phyloP scores from a whole-genome alignment of 768 basidiomycete species.

The Boletus coccyginus region DNA sequence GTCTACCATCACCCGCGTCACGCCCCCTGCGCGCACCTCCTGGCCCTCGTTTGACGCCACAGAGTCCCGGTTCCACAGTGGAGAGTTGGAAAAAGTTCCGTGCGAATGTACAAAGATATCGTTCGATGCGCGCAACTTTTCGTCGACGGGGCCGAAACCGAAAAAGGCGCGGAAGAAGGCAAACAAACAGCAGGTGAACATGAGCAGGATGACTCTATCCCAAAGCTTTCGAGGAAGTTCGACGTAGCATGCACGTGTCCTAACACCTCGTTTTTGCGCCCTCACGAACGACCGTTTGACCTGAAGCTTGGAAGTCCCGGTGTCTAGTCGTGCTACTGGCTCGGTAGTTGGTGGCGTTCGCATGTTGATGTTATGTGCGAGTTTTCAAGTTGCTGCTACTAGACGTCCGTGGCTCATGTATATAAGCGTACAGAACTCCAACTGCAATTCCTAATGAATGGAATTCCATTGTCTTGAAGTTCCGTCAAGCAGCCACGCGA shows the following conservation, averaged over 20 bases:
- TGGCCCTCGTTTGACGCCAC: not conserved
- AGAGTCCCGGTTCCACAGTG: not conserved
- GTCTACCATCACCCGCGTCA: conserved; percentile 10
- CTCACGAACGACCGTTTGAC: not conserved
- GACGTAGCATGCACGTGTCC: not conserved
- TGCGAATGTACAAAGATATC: not conserved
- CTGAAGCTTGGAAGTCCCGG: not conserved
- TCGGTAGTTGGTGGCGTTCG: not conserved
- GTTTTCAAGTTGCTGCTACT: not conserved
- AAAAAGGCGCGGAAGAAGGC: conserved; percentile 26
- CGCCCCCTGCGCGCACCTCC: not conserved
- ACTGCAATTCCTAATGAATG: not conserved
- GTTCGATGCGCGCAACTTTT: not conserved
- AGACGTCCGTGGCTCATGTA: not conserved
- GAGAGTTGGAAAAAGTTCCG: not conserved
- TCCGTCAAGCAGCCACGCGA: not conserved
- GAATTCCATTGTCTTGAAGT: conserved; percentile 1
- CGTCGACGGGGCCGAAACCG: conserved; percentile 16
- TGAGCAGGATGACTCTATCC: conserved; percentile 22
- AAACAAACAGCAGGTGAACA: conserved; percentile 25
- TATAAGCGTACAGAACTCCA: not conserved
- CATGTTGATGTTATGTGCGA: conserved; percentile 14
- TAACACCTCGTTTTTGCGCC: not conserved
- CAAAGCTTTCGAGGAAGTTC: conserved; percentile 12
- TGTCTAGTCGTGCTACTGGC: not conserved